Evolutionary conservation across 1,284 basidiomycete species (phyloP).

Genomic region (Irpex rosettiformis): DNA sequence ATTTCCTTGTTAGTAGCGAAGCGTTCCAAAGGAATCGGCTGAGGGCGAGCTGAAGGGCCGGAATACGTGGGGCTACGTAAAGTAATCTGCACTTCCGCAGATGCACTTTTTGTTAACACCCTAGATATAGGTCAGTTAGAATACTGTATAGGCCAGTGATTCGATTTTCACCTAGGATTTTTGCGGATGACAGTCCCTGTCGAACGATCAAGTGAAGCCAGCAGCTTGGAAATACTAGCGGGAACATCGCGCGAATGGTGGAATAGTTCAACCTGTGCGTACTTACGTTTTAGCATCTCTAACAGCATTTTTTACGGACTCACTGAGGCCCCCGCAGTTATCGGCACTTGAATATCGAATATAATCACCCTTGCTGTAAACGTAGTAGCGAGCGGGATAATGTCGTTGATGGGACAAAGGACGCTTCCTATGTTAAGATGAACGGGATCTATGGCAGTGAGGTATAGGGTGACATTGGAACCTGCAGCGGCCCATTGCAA

Average conservation of each 20-base stretch:
- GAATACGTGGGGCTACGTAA: conserved; percentile 57
- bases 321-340: conserved; percentile 85
- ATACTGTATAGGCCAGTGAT: neutral
- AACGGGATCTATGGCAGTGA: conserved; percentile 83
- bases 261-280: conserved; percentile 79
- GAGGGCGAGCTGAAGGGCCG: conserved; percentile 41
- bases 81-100: conserved; percentile 84
- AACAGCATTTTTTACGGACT: conserved; percentile 18
- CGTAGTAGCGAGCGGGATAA: conserved; percentile 71
- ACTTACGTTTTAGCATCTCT: neutral
- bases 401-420: conserved; percentile 71
- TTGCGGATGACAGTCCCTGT: conserved; percentile 75
- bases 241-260: conserved; percentile 93
- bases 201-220: conserved; percentile 74
- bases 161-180: conserved; percentile 68
- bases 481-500: conserved; percentile 91
- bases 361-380: conserved; percentile 91
- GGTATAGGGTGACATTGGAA: conserved; percentile 82
- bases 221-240: conserved; percentile 79
- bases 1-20: conserved; percentile 94
- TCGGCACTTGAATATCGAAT: conserved; percentile 90
- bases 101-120: conserved; percentile 78
- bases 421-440: conserved; percentile 88
- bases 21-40: conserved; percentile 81
- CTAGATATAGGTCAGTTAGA: conserved; percentile 34